phyloP scores from a whole-genome alignment of 2,329 filamentous ascomycete species.

The Penicillium sp. region DNA sequence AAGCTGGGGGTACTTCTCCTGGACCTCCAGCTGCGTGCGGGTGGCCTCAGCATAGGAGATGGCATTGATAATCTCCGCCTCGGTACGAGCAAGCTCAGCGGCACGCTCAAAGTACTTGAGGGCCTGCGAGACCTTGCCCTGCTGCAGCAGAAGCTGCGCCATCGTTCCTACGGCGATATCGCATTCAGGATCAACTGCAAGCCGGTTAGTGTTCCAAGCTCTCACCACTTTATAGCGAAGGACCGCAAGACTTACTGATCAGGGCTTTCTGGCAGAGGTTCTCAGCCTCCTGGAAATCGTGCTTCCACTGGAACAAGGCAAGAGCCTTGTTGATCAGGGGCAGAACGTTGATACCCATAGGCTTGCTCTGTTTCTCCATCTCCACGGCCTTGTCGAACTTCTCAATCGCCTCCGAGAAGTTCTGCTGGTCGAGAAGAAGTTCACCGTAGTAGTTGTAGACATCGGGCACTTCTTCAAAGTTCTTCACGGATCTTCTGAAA shows the following conservation, averaged over 20 bases:
- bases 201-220: no score
- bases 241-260: no score
- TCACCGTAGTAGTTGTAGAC: slow-evolving; percentile 99
- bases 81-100: slow-evolving; percentile 85
- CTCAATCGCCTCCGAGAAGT: slow-evolving; percentile 88
- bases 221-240: no score
- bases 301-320: slow-evolving; percentile 95
- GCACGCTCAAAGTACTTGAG: slow-evolving; percentile 95
- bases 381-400: slow-evolving; percentile 98
- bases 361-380: slow-evolving; percentile 91
- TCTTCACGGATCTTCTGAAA: slow-evolving; percentile 95
- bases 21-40: slow-evolving; percentile 84
- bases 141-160: slow-evolving; percentile 92
- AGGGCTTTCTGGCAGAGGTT: slow-evolving; percentile 94
- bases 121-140: slow-evolving; percentile 91
- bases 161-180: slow-evolving; percentile 98
- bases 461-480: slow-evolving; percentile 90
- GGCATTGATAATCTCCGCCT: slow-evolving; percentile 91
- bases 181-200: slow-evolving; percentile 96
- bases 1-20: slow-evolving; percentile 75
- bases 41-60: slow-evolving; percentile 95
- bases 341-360: slow-evolving; percentile 91
- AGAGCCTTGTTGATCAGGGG: slow-evolving; percentile 98
- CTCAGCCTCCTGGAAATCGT: slow-evolving; percentile 89
- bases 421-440: slow-evolving; percentile 89